Conservation (phyloP, 176 grass and related monocot genomes). For the Carex cristatella region DNA sequence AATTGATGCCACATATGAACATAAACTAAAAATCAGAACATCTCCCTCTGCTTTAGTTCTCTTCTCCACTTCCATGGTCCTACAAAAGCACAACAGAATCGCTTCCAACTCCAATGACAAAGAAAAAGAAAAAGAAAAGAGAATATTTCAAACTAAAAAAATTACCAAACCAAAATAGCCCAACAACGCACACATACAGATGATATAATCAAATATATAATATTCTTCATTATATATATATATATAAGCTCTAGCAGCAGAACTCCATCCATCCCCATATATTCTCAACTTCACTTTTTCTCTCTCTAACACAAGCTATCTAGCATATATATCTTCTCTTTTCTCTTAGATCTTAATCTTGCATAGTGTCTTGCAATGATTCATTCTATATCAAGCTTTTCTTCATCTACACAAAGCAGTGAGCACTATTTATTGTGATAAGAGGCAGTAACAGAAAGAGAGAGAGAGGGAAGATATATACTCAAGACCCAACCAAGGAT, state of each 20-base stretch:
- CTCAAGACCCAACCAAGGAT: background rate
- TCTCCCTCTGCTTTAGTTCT: conserved; percentile 14
- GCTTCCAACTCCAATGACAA: conserved; percentile 28
- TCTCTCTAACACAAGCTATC: background rate
- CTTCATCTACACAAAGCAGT: background rate
- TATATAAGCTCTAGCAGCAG: background rate
- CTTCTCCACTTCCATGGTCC: conserved; percentile 26
- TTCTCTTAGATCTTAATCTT: background rate
- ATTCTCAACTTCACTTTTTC: background rate
- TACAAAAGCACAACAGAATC: conserved; percentile 30
- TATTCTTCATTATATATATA: background rate
- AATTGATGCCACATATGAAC: background rate
- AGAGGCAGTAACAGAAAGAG: background rate
- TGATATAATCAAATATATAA: conserved; percentile 13
- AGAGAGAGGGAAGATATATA: background rate
- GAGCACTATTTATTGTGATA: conserved; percentile 12
- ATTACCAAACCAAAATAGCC: background rate
- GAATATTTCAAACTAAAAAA: conserved; percentile 22
- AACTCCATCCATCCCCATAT: background rate
- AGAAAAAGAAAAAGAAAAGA: conserved; percentile 24
- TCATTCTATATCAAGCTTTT: background rate
- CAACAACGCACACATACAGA: conserved; percentile 13
- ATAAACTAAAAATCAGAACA: conserved; percentile 9
- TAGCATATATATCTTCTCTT: background rate
- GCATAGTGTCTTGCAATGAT: background rate